Evolutionary conservation across 495 filamentous ascomycete genomes (phyloP).

Genomic region (Lichenothelia convexa): DNA sequence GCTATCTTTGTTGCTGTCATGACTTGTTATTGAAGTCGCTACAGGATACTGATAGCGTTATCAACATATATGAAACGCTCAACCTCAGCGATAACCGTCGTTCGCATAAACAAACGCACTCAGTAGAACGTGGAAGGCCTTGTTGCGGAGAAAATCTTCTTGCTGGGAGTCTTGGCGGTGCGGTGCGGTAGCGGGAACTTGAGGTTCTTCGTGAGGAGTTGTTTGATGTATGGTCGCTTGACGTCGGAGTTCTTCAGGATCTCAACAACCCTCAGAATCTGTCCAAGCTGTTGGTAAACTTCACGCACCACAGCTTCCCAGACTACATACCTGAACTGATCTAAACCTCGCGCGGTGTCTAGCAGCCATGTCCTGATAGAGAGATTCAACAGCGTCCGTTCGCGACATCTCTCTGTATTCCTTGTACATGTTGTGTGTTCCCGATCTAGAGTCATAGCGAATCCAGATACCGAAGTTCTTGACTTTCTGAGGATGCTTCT

Average conservation of each 20-base stretch:
- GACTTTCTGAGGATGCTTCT: constrained; percentile 97
- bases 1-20: no score
- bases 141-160: constrained; percentile 79
- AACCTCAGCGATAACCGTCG: no score
- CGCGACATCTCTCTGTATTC: constrained; percentile 98
- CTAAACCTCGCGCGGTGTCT: constrained; percentile 94
- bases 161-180: constrained; percentile 53
- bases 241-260: constrained; percentile 79
- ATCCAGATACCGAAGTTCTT: constrained; percentile 99
- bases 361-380: constrained; percentile 99
- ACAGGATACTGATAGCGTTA: no score
- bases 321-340: constrained; percentile 73
- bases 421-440: constrained; percentile 99
- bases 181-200: constrained; percentile 98
- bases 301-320: constrained; percentile 17
- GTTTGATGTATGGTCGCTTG: constrained; percentile 97
- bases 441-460: constrained; percentile 98
- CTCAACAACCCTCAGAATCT: constrained; percentile 98
- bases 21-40: no score
- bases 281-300: constrained; percentile 7
- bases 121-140: constrained; percentile 72
- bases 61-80: no score
- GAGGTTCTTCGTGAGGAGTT: constrained; percentile 84
- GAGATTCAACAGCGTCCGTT: constrained; percentile 80
- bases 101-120: no score